Evolutionary conservation across 768 basidiomycete genomes (phyloP).

Genomic region (Boletus sp.): DNA sequence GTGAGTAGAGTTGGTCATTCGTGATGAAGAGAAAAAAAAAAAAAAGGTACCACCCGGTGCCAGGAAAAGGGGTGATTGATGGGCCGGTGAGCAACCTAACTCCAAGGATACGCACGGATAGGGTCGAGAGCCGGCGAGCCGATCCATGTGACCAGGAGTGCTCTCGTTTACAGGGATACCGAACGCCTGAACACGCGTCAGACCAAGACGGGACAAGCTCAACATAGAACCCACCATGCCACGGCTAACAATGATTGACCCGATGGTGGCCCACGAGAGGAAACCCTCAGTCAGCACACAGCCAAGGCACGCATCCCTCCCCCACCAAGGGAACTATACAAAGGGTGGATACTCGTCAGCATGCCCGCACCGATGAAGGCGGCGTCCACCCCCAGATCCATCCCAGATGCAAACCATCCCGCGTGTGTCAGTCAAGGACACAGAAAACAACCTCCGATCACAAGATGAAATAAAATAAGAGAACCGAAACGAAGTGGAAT

Average conservation of each 20-base stretch:
- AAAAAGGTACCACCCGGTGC: conserved; percentile 45
- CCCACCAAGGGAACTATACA: conserved; percentile 47
- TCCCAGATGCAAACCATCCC: conserved; percentile 27
- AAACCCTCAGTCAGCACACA: conserved; percentile 37
- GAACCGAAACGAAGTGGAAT: too few relatives aligned
- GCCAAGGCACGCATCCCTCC: not conserved
- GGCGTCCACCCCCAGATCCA: conserved; percentile 37
- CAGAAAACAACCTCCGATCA: not conserved
- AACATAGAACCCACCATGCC: conserved; percentile 28
- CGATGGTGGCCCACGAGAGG: conserved; percentile 62
- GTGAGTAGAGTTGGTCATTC: not conserved
- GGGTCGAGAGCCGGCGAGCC: not conserved
- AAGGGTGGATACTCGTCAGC: conserved; percentile 54
- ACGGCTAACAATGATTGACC: conserved; percentile 49
- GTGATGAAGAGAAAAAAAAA: not conserved
- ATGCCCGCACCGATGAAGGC: conserved; percentile 61
- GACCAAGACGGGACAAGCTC: not conserved
- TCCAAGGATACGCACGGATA: not conserved
- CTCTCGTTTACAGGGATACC: conserved; percentile 10
- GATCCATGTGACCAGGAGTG: conserved; percentile 17
- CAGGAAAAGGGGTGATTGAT: conserved; percentile 47
- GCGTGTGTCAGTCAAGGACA: not conserved
- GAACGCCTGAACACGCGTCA: conserved; percentile 12
- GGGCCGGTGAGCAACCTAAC: conserved; percentile 43
- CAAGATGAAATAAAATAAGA: not conserved